Evolutionary conservation across 306 rosid species (phyloP), one percentile per base, ranked within the genome.

Genomic region (Arachis stenosperma): DNA sequence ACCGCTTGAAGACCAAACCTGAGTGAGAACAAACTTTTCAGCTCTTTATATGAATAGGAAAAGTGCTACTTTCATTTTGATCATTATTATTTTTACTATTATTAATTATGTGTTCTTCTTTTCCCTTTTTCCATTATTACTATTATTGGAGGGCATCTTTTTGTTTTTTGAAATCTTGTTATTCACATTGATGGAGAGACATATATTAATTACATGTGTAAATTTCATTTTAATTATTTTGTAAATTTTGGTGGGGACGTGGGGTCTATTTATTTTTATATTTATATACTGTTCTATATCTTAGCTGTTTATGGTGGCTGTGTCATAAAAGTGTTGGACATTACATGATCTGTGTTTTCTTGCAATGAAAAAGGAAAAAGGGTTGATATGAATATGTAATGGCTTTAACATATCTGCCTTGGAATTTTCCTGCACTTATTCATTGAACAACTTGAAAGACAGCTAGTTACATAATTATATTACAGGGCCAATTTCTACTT

Each of bases 1-100:
- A 91, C 79, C 92, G 97, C 9, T 78, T 81, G 78, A 91, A 89
- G 89, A 82, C 75, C 77, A 87, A 83, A 42, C 62, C 83, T 42
- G 56, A 46, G 2, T 33, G 53, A 67, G 70, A 70, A 63, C 65
- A 37, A 40, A 48, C 62, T 50, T 65, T 54, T 40, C 68, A 51
- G 80, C 54, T 63, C 52, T 76, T 54, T 37, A 48, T 22, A 55
- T 44, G 75, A 43, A 63, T 22, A 56, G 80, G 39, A 22, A 59
- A 59, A 74, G 46, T 70, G 70, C 69, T 42, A 14, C 44, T 48
- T 67, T 29, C 37, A 74, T 60, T 67, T 57, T 64, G 17, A 73
- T 82, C 29, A 8, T 57, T 10, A 44, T 39, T 37, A 8, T 57
- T 10, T 36, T 39, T 37, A 50, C 9, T 61, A 51, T 69, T 55